These are phyloP conservation scores for Colletotrichum chlorophyti DNA, from an alignment of 2,329 filamentous ascomycete genomes.

Conservation along the genomic window DNA sequence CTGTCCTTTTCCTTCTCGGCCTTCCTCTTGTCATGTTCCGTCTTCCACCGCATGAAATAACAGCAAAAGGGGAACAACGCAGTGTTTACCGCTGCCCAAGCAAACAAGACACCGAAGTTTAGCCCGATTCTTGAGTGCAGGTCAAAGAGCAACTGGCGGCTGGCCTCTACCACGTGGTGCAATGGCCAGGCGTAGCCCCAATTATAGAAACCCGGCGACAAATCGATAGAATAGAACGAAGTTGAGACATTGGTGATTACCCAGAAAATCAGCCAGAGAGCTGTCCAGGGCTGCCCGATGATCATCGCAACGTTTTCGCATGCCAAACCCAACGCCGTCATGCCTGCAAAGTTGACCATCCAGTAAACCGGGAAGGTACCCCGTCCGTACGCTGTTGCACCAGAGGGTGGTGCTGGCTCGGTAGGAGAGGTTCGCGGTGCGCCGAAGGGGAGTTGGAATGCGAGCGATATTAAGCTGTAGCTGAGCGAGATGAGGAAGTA, in stretches of 20 bases:
- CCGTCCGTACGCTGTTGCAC: conserved; percentile 61
- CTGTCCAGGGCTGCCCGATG: conserved; percentile 64
- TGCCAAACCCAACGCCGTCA: conserved; percentile 67
- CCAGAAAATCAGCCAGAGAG: conserved; percentile 72
- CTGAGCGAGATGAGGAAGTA: conserved; percentile 69
- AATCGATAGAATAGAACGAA: conserved; percentile 64
- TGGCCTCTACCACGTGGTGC: conserved; percentile 66
- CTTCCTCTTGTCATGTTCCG: conserved; percentile 35
- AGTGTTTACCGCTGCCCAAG: conserved; percentile 61
- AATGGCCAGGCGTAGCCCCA: conserved; percentile 72
- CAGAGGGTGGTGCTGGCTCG: conserved; percentile 48
- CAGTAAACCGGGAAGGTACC: conserved; percentile 68
- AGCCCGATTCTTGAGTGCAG: conserved; percentile 63
- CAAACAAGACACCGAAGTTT: conserved; percentile 66
- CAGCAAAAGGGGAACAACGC: conserved; percentile 58
- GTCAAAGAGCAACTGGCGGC: conserved; percentile 67
- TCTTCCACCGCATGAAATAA: conserved; percentile 50
- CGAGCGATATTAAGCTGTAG: conserved; percentile 68
- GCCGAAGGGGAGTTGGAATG: conserved; percentile 69
- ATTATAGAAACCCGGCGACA: conserved; percentile 63
- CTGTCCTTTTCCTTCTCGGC: conserved; percentile 35
- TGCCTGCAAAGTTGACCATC: conserved; percentile 69
- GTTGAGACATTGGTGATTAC: conserved; percentile 70
- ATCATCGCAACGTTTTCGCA: conserved; percentile 72
- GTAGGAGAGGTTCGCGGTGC: conserved; percentile 48